phyloP scores from a whole-genome alignment of 345 rosid genomes.

The Hibiscus trionum region DNA sequence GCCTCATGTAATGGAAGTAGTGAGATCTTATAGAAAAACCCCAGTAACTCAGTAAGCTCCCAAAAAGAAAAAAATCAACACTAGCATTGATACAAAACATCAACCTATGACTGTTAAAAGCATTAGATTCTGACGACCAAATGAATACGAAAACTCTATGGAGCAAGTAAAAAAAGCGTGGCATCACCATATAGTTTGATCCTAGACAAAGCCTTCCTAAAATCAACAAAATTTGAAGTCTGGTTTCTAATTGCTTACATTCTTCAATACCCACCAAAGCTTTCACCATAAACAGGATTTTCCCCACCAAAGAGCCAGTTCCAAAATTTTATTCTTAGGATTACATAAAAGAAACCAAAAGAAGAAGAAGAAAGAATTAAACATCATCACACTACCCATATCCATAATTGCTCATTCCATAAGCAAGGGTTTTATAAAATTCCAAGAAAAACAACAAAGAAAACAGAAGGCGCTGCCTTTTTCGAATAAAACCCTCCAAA shows the following conservation, averaged over 20 bases:
- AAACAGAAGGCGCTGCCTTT: neutral
- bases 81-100: neutral
- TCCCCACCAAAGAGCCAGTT: neutral
- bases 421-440: neutral
- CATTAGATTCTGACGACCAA: neutral
- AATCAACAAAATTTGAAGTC: neutral
- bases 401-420: neutral
- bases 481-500: neutral
- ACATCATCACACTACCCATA: neutral
- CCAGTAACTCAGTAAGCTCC: too few relatives aligned
- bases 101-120: neutral
- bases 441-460: neutral
- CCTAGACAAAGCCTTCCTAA: neutral
- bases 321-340: neutral
- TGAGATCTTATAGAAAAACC: too few relatives aligned
- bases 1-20: too few relatives aligned
- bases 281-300: neutral
- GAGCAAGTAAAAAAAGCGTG: neutral
- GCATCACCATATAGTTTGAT: neutral
- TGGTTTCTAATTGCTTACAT: neutral
- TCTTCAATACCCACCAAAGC: neutral
- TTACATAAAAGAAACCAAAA: neutral
- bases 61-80: too few relatives aligned
- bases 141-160: neutral
- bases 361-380: neutral